These are phyloP conservation scores for Tetratostichococcus sp. DNA, from an alignment of 139 green algal species.

Conservation along the genomic window DNA sequence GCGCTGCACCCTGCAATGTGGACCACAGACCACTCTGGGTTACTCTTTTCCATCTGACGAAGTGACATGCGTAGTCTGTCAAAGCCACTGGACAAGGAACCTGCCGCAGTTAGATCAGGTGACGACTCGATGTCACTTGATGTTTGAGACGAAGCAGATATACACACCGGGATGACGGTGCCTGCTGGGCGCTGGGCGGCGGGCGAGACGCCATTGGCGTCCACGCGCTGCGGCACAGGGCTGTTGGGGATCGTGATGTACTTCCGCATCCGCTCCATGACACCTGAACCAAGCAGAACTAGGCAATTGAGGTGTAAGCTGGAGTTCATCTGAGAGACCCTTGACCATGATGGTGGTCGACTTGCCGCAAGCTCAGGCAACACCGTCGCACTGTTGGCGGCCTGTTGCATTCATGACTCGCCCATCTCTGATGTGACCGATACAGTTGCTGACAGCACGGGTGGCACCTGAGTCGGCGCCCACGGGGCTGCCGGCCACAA, in stretches of 20 bases:
- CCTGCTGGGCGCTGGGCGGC: too few species aligned
- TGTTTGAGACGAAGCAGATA: too few species aligned
- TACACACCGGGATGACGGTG: not conserved
- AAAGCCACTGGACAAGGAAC: not conserved
- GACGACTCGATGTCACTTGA: too few species aligned
- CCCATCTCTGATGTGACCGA: too few species aligned
- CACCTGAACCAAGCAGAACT: not conserved
- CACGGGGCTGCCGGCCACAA: not conserved
- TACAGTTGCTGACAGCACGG: too few species aligned
- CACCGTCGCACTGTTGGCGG: too few species aligned
- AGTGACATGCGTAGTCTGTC: not conserved
- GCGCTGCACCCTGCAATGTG: not conserved
- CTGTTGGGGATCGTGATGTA: conserved; percentile 7
- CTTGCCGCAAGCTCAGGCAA: too few species aligned
- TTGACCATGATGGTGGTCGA: too few species aligned
- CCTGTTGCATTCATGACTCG: too few species aligned
- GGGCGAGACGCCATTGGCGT: not conserved
- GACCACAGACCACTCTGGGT: not conserved
- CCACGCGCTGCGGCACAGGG: not conserved
- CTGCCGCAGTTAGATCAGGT: too few species aligned
- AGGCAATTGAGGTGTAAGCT: too few species aligned
- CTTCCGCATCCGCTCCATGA: conserved; percentile 2
- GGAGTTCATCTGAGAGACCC: too few species aligned
- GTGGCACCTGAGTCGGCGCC: not conserved
- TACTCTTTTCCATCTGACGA: not conserved